Evolutionary conservation across 768 basidiomycete genomes (phyloP).

Genomic region (Lyophyllum atratum): DNA sequence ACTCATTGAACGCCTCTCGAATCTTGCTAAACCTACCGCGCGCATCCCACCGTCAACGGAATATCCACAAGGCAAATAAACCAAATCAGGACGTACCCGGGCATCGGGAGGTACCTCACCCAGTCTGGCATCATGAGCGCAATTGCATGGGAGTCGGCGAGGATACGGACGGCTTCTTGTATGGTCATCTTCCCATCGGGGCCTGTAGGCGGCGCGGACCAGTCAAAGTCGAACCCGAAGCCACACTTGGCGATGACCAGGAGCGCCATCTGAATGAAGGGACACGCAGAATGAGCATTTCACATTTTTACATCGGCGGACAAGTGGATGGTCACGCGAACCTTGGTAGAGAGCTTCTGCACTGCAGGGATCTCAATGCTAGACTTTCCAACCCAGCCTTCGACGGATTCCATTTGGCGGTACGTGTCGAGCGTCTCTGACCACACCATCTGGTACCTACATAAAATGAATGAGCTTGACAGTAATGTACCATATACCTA

Average conservation of each 20-base stretch:
- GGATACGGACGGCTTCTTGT: constrained; percentile 34
- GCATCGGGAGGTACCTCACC: constrained; percentile 8
- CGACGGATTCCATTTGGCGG: constrained; percentile 28
- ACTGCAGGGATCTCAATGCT: constrained; percentile 16
- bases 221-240: constrained; percentile 25
- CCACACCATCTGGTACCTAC: constrained; percentile 36
- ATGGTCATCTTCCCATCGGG: constrained; percentile 37
- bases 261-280: constrained; percentile 35
- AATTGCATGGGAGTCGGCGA: constrained; percentile 26
- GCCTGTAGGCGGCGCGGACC: constrained; percentile 36
- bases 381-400: constrained; percentile 24
- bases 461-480: background rate
- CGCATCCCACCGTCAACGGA: background rate
- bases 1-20: constrained; percentile 28
- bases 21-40: constrained; percentile 32
- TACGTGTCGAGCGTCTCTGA: constrained; percentile 26
- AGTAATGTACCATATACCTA: background rate
- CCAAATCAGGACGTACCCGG: constrained; percentile 5
- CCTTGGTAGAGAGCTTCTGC: background rate
- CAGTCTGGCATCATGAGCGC: constrained; percentile 1
- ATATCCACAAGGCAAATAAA: background rate
- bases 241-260: constrained; percentile 44
- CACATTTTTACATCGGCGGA: too few relatives aligned
- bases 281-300: constrained; percentile 14
- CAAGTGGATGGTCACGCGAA: background rate